A percentile compares a stretch with the other conserved stretches of the same genome.
Conservation (phyloP, 2,329 filamentous ascomycete species). For the Penicillium expansum region DNA sequence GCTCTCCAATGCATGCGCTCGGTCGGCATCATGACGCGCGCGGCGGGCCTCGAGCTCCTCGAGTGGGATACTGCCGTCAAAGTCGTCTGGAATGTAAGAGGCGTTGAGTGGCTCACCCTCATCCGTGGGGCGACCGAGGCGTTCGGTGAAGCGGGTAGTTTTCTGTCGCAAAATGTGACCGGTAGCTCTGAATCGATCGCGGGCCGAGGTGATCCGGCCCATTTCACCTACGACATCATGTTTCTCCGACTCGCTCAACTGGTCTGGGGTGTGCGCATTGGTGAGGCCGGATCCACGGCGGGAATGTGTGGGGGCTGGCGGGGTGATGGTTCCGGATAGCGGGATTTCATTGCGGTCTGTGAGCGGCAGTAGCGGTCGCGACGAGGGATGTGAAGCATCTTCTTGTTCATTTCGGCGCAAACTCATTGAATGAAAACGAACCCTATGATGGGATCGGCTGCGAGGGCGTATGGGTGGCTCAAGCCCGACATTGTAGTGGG, state of each 20-base stretch:
- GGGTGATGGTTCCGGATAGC: constrained; percentile 23
- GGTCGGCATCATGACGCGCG: constrained; percentile 18
- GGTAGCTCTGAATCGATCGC: constrained; percentile 29
- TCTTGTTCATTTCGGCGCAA: neutral
- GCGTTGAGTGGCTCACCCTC: constrained; percentile 32
- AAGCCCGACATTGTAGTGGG: constrained; percentile 14
- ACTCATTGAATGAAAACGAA: constrained; percentile 24
- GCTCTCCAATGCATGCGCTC: constrained; percentile 14
- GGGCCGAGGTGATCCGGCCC: constrained; percentile 20
- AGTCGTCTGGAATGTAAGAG: constrained; percentile 31
- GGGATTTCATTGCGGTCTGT: constrained; percentile 14
- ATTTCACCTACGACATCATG: neutral
- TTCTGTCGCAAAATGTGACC: constrained; percentile 32
- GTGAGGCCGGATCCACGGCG: constrained; percentile 14
- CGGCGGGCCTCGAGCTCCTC: constrained; percentile 24
- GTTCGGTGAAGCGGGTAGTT: constrained; percentile 28
- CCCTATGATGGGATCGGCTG: constrained; percentile 18
- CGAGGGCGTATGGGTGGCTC: constrained; percentile 1
- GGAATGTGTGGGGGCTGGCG: constrained; percentile 23
- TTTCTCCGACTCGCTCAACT: constrained; percentile 15
- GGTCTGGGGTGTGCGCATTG: constrained; percentile 8
- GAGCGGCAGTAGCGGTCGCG: constrained; percentile 16
- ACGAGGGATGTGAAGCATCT: constrained; percentile 3
- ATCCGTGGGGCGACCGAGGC: constrained; percentile 32
- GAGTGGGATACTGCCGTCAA: constrained; percentile 25